These are phyloP conservation scores for Nigrospora oryzae DNA, from an alignment of 2,329 filamentous ascomycete species.

Conservation along the genomic window DNA sequence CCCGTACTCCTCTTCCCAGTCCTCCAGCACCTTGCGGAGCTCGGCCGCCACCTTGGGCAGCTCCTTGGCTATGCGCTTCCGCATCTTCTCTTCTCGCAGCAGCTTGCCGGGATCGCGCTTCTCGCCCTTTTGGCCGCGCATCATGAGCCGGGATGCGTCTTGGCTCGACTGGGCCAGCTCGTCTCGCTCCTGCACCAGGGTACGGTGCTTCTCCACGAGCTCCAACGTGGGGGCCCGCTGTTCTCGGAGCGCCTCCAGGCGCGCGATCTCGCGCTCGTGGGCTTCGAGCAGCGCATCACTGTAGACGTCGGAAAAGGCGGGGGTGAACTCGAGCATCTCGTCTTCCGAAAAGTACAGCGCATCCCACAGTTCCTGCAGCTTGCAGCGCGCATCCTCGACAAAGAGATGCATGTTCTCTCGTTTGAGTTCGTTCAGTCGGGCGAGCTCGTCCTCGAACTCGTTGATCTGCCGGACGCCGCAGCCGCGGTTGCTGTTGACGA, in stretches of 20 bases:
- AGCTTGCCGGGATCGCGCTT: constrained; percentile 90
- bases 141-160: constrained; percentile 88
- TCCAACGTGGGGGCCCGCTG: constrained; percentile 79
- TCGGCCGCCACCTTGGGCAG: constrained; percentile 84
- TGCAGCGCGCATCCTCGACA: constrained; percentile 85
- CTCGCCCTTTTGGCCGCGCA: constrained; percentile 86
- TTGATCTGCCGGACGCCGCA: constrained; percentile 89
- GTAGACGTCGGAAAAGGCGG: constrained; percentile 94
- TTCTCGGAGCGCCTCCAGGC: constrained; percentile 74
- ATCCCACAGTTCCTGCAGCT: constrained; percentile 93
- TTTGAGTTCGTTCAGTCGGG: constrained; percentile 83
- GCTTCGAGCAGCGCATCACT: constrained; percentile 92
- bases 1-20: constrained; percentile 91
- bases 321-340: constrained; percentile 97
- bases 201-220: constrained; percentile 75
- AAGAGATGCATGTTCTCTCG: constrained; percentile 91
- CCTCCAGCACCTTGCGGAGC: constrained; percentile 71
- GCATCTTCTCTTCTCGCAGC: constrained; percentile 94
- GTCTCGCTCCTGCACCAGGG: constrained; percentile 75
- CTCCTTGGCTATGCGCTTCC: constrained; percentile 94
- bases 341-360: constrained; percentile 90
- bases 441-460: constrained; percentile 88
- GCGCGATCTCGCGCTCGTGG: constrained; percentile 82
- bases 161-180: constrained; percentile 86
- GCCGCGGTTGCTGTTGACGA: constrained; percentile 80